Percentiles rank a stretch among this genome's conserved stretches.
Evolutionary conservation across 352 stramenopile species (phyloP).

Genomic region (Peronosclerospora sorghi): DNA sequence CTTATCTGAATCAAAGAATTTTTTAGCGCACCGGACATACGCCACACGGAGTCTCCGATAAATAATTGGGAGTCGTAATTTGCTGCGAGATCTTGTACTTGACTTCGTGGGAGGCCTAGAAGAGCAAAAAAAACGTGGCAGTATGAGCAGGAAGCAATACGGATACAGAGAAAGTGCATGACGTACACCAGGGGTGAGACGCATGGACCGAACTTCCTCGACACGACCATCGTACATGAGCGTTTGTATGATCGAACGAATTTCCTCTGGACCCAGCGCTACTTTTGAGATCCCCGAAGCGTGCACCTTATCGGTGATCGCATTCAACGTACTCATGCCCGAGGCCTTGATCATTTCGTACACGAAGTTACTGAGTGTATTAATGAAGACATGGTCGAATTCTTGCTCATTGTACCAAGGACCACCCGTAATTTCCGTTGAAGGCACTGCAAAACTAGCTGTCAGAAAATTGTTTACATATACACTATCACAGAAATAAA

Average conservation of each 20-base stretch:
- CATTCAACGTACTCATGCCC: slow-evolving; percentile 79
- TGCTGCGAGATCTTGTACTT: slow-evolving; percentile 85
- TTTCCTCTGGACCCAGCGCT: slow-evolving; percentile 83
- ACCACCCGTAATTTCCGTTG: slow-evolving; percentile 97
- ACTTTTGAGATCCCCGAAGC: slow-evolving; percentile 87
- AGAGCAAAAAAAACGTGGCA: neutral
- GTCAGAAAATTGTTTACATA: too few relatives aligned
- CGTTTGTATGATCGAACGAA: slow-evolving; percentile 87
- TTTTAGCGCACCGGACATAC: slow-evolving; percentile 74
- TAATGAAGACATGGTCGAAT: slow-evolving; percentile 99
- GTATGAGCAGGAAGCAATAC: slow-evolving; percentile 2
- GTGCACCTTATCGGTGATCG: slow-evolving; percentile 85
- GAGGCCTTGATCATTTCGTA: slow-evolving; percentile 84
- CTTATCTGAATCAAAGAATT: neutral
- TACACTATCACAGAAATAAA: neutral
- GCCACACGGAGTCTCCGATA: slow-evolving; percentile 84
- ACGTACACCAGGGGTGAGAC: slow-evolving; percentile 64
- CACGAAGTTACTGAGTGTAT: slow-evolving; percentile 92
- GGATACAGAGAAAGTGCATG: neutral
- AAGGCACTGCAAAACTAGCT: slow-evolving; percentile 56
- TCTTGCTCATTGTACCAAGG: slow-evolving; percentile 99
- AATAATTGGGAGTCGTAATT: slow-evolving; percentile 79
- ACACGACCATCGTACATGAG: slow-evolving; percentile 88
- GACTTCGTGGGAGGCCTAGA: slow-evolving; percentile 56
- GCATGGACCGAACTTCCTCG: slow-evolving; percentile 80